These are phyloP conservation scores for Colletotrichum sp. DNA, from an alignment of 2,329 filamentous ascomycete genomes.

Conservation along the genomic window DNA sequence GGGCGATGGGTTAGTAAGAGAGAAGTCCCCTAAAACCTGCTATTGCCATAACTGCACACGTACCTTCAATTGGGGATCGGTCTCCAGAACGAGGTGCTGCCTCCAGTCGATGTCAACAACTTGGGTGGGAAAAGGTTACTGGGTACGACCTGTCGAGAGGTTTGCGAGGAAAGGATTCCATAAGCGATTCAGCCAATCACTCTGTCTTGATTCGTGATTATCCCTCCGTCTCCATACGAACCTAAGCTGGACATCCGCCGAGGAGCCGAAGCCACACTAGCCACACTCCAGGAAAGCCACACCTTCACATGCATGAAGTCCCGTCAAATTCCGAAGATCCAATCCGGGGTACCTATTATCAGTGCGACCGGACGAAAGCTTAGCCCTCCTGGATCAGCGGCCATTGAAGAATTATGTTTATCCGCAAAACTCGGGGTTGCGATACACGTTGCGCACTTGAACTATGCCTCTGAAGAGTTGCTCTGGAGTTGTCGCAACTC, in stretches of 20 bases:
- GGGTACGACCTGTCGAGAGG: not conserved
- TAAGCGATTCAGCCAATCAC: not conserved
- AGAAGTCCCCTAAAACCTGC: not conserved
- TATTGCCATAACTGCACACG: not conserved
- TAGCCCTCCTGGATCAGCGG: not conserved
- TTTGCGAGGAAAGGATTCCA: not conserved
- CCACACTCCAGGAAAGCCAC: not conserved
- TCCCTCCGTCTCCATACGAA: not conserved
- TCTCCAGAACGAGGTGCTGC: conserved; percentile 17
- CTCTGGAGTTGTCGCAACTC: not conserved
- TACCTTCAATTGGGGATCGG: conserved; percentile 5
- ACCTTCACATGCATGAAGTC: not conserved
- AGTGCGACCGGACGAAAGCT: conserved; percentile 14
- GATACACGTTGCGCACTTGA: not conserved
- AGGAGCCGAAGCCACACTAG: not conserved
- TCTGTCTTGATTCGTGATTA: not conserved
- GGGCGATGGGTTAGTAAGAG: not conserved
- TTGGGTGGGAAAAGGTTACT: conserved; percentile 1
- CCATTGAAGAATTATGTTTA: not conserved
- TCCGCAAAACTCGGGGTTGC: not conserved
- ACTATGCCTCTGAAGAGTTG: not conserved
- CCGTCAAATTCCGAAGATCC: conserved; percentile 15
- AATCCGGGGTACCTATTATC: conserved; percentile 10
- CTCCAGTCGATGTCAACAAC: conserved; percentile 12
- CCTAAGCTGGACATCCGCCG: not conserved